Evolutionary conservation across 2,329 filamentous ascomycete species (phyloP).

Genomic region (Diplocarpon mali): DNA sequence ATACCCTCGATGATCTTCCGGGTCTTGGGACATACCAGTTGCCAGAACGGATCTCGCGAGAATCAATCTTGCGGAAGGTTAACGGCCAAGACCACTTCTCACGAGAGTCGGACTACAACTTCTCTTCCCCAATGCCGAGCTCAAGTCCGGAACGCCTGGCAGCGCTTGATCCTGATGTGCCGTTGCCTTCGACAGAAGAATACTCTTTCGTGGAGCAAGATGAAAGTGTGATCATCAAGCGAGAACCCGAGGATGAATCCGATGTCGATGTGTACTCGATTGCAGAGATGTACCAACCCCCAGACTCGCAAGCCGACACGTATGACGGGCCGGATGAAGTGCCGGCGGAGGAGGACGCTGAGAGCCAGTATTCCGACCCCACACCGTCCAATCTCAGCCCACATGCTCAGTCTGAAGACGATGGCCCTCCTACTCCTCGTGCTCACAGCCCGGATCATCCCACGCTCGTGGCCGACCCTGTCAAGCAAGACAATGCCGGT

Average conservation of each 20-base stretch:
- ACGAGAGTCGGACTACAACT: constrained; percentile 50
- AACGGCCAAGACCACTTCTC: constrained; percentile 49
- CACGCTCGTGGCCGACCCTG: constrained; percentile 8
- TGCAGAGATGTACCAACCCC: constrained; percentile 51
- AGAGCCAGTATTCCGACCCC: constrained; percentile 42
- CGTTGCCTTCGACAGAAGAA: constrained; percentile 78
- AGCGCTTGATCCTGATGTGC: constrained; percentile 73
- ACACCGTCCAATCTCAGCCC: constrained; percentile 17
- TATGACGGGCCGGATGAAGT: constrained; percentile 11
- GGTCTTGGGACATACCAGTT: constrained; percentile 50
- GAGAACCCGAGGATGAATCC: constrained; percentile 49
- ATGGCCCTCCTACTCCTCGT: constrained; percentile 41
- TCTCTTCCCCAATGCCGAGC: constrained; percentile 49
- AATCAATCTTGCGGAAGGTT: constrained; percentile 84
- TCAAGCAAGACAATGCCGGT: constrained; percentile 15
- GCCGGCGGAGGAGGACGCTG: constrained; percentile 16
- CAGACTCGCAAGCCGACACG: constrained; percentile 33
- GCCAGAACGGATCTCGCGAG: constrained; percentile 74
- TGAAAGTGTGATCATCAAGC: constrained; percentile 53
- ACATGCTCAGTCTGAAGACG: constrained; percentile 31
- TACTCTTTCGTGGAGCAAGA: constrained; percentile 44
- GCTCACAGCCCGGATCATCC: constrained; percentile 31
- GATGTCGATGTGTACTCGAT: constrained; percentile 56
- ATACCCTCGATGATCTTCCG: constrained; percentile 48
- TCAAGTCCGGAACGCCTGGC: constrained; percentile 47